Evolutionary conservation across 2,329 filamentous ascomycete species (phyloP).

Genomic region (Plenodomus lindquistii): DNA sequence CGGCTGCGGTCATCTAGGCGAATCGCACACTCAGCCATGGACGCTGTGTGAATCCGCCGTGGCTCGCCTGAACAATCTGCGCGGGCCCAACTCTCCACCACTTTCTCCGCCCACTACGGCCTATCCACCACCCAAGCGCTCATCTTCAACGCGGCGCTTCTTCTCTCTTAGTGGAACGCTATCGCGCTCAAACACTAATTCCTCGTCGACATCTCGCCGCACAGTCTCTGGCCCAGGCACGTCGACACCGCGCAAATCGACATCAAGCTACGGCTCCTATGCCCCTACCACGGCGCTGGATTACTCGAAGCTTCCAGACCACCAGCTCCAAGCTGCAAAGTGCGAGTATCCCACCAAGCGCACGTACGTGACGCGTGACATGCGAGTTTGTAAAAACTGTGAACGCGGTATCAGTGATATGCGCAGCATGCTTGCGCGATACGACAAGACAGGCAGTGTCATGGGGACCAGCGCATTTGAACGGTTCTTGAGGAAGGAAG

Average conservation of each 20-base stretch:
- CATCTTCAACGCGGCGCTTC: slow-evolving; percentile 29
- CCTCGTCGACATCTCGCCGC: slow-evolving; percentile 23
- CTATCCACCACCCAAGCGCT: slow-evolving; percentile 21
- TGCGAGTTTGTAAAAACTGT: slow-evolving; percentile 37
- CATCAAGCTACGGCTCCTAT: slow-evolving; percentile 15
- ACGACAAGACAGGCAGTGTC: slow-evolving; percentile 36
- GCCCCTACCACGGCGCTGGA: slow-evolving; percentile 13
- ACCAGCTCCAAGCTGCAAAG: slow-evolving; percentile 26
- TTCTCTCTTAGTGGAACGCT: slow-evolving; percentile 28
- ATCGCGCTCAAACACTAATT: slow-evolving; percentile 25
- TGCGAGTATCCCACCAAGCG: slow-evolving; percentile 23
- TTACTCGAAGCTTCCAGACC: slow-evolving; percentile 29
- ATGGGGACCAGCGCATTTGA: slow-evolving; percentile 35
- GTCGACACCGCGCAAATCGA: slow-evolving; percentile 14
- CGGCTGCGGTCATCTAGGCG: slow-evolving; percentile 41
- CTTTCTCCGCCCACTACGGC: slow-evolving; percentile 18
- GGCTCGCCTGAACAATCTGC: slow-evolving; percentile 23
- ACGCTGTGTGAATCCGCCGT: slow-evolving; percentile 33
- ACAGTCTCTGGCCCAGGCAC: slow-evolving; percentile 18
- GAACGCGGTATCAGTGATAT: slow-evolving; percentile 32
- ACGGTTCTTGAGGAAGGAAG: slow-evolving; percentile 32
- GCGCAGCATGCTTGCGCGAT: slow-evolving; percentile 34
- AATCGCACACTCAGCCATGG: slow-evolving; percentile 28
- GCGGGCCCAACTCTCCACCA: slow-evolving; percentile 34
- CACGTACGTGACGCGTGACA: slow-evolving; percentile 26